Evolutionary conservation across 2,329 filamentous ascomycete species (phyloP).

Genomic region (Cadophora luteo-olivacea): DNA sequence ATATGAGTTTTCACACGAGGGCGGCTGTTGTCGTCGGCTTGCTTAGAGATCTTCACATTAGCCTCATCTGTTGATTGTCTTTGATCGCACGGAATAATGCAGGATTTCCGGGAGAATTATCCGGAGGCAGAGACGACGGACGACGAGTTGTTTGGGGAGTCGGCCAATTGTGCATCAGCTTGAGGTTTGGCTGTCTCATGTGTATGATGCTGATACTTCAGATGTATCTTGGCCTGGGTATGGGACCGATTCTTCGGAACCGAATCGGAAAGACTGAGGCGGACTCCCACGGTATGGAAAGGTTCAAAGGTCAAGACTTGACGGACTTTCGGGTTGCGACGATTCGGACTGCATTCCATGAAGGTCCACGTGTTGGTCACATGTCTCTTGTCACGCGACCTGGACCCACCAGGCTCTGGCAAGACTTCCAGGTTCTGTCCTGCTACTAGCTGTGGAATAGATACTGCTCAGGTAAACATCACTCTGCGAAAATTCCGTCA

Average conservation of each 20-base stretch:
- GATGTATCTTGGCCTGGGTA: constrained; percentile 4
- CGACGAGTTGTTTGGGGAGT: neutral
- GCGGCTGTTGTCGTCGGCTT: constrained; percentile 19
- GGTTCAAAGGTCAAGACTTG: no score
- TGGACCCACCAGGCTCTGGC: no score
- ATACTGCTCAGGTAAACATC: no score
- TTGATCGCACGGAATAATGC: neutral
- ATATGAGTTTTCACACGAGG: constrained; percentile 1
- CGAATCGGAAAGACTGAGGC: neutral
- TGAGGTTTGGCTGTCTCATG: constrained; percentile 11
- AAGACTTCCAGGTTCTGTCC: no score
- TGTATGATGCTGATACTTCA: constrained; percentile 8
- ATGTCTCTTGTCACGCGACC: no score
- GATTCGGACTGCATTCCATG: no score
- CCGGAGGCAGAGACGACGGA: neutral
- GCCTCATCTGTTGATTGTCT: constrained; percentile 23
- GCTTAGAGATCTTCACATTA: constrained; percentile 24
- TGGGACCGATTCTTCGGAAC: neutral
- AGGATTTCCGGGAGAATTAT: neutral
- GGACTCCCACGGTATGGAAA: neutral
- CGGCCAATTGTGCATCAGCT: neutral
- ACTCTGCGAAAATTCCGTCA: no score
- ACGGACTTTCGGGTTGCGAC: no score
- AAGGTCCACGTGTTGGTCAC: no score
- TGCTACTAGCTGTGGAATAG: no score